Evolutionary conservation across 371 early-diverging fungal species (phyloP).

Genomic region (Mortierella sp.): DNA sequence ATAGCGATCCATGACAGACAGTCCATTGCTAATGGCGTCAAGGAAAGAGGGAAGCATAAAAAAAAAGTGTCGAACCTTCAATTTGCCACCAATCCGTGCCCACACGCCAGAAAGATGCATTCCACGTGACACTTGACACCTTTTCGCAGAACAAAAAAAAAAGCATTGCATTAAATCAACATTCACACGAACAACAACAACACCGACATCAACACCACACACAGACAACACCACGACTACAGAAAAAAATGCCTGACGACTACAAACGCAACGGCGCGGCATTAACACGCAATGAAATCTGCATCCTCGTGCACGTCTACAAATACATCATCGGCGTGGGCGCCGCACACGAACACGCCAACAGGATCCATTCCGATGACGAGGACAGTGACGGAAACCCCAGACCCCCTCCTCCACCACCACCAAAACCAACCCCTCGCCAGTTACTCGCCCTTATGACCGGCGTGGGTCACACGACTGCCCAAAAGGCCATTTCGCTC

Average conservation of each 20-base stretch:
- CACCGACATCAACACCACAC: too few species aligned
- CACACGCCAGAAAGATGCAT: neutral
- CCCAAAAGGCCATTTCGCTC: neutral
- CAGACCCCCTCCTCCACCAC: neutral
- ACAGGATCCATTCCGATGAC: neutral
- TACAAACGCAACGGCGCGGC: neutral
- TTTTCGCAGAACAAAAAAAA: too few species aligned
- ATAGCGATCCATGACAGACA: too few species aligned
- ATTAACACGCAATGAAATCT: neutral
- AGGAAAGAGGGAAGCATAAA: too few species aligned
- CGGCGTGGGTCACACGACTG: neutral
- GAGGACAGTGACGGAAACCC: neutral
- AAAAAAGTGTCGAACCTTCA: too few species aligned
- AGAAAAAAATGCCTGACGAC: neutral
- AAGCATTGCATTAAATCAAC: too few species aligned
- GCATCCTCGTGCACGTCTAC: neutral
- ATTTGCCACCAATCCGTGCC: too few species aligned
- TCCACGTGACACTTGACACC: neutral
- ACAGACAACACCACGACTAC: too few species aligned
- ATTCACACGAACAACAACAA: too few species aligned
- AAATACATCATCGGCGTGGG: neutral
- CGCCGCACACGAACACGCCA: neutral
- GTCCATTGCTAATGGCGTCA: too few species aligned
- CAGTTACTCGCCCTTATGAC: neutral
- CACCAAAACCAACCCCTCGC: neutral